phyloP scores from a whole-genome alignment of 2,329 filamentous ascomycete genomes.

The Pyrenochaeta sp. region DNA sequence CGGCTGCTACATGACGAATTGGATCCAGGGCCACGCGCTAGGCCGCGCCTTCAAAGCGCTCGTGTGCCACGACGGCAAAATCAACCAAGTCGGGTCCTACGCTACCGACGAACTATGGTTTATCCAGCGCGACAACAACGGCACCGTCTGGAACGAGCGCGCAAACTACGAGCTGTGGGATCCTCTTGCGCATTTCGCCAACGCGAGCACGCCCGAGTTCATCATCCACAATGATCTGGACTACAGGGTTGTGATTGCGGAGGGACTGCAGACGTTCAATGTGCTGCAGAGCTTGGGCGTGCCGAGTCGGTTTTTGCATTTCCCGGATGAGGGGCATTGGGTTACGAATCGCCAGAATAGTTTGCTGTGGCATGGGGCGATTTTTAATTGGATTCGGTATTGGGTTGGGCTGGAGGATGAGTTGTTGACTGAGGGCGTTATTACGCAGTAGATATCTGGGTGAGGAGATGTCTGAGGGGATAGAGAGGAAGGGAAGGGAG shows the following conservation, averaged over 20 bases:
- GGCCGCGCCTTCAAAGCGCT: constrained; percentile 87
- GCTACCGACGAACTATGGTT: constrained; percentile 62
- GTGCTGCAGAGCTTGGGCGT: constrained; percentile 78
- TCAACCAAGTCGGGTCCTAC: constrained; percentile 62
- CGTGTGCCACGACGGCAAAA: constrained; percentile 86
- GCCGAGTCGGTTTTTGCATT: constrained; percentile 78
- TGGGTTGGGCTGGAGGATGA: constrained; percentile 41
- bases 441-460: constrained; percentile 31
- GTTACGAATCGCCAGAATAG: constrained; percentile 91
- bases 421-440: constrained; percentile 39
- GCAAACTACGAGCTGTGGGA: constrained; percentile 65
- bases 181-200: constrained; percentile 62
- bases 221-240: constrained; percentile 89
- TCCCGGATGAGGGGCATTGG: constrained; percentile 82
- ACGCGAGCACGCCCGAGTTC: constrained; percentile 87
- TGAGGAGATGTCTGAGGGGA: neutral
- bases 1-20: constrained; percentile 64
- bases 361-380: constrained; percentile 77
- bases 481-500: too few species aligned
- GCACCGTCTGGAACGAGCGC: constrained; percentile 46
- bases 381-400: constrained; percentile 48
- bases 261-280: constrained; percentile 86
- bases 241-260: constrained; percentile 85
- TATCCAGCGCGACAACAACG: constrained; percentile 55
- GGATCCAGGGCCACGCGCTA: constrained; percentile 87